A percentile compares a stretch with the other conserved stretches of the same genome.
Evolutionary conservation across 2,329 filamentous ascomycete genomes (phyloP).

Genomic region (Botrytis cinerea): DNA sequence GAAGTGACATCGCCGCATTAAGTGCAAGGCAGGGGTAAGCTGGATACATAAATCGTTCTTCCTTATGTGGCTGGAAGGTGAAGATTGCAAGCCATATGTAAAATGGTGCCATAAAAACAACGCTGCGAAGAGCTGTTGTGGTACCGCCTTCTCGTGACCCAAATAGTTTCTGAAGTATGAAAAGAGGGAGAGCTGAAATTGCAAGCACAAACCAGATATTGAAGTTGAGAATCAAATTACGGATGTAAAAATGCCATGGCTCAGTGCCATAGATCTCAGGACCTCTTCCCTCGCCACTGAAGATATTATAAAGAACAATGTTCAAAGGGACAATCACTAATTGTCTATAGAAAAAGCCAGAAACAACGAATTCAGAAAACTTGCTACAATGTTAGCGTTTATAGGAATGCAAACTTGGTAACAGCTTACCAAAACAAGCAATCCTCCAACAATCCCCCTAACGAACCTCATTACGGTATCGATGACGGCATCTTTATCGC

Average conservation of each 20-base stretch:
- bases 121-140: conserved; percentile 69
- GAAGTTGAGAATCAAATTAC: conserved; percentile 90
- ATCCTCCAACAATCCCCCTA: conserved; percentile 59
- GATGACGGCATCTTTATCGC: conserved; percentile 59
- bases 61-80: conserved; percentile 90
- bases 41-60: conserved; percentile 98
- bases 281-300: conserved; percentile 73
- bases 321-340: conserved; percentile 80
- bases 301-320: conserved; percentile 94
- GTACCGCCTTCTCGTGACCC: conserved; percentile 57
- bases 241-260: conserved; percentile 94
- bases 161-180: conserved; percentile 70
- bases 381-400: conserved; percentile 45
- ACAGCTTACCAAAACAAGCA: conserved; percentile 39
- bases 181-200: conserved; percentile 70
- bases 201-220: conserved; percentile 91
- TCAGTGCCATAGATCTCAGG: conserved; percentile 95
- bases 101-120: conserved; percentile 81
- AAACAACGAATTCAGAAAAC: conserved; percentile 69
- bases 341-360: conserved; percentile 84
- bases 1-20: conserved; percentile 82
- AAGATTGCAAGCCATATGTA: conserved; percentile 96
- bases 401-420: background rate
- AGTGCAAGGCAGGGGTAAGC: conserved; percentile 87
- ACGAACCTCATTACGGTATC: conserved; percentile 62